These are phyloP conservation scores for Starmera dryadoides DNA, from an alignment of 805 yeast species.

Conservation along the genomic window DNA sequence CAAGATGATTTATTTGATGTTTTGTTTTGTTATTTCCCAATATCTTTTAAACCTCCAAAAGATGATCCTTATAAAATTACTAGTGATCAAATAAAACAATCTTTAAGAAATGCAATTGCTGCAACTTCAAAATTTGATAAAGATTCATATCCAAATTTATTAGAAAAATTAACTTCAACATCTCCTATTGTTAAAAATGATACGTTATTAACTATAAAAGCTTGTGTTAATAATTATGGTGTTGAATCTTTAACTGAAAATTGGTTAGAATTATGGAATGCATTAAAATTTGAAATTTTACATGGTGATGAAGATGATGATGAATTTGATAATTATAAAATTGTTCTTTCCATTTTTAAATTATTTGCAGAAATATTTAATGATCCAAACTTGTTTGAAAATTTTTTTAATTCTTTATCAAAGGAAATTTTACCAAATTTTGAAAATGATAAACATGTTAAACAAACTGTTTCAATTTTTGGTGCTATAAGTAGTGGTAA, in stretches of 20 bases:
- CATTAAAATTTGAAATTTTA: constrained; percentile 81
- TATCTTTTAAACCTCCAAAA: constrained; percentile 86
- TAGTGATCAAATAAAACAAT: constrained; percentile 57
- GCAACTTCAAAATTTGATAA: constrained; percentile 56
- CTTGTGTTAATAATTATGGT: constrained; percentile 49
- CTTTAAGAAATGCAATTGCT: constrained; percentile 56
- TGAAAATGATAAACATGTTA: constrained; percentile 43
- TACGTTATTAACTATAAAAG: constrained; percentile 53
- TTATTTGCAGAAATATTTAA: constrained; percentile 32
- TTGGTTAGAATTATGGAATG: constrained; percentile 81
- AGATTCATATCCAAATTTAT: constrained; percentile 68
- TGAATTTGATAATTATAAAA: constrained; percentile 31
- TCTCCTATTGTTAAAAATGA: constrained; percentile 70
- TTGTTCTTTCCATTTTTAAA: constrained; percentile 37
- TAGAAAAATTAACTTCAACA: constrained; percentile 75
- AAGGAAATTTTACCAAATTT: constrained; percentile 52
- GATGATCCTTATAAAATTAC: constrained; percentile 85
- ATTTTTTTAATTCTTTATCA: constrained; percentile 30
- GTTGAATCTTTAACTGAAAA: constrained; percentile 40
- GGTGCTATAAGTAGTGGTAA: constrained; percentile 48
- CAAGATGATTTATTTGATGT: constrained; percentile 76
- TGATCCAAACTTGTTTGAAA: constrained; percentile 25
- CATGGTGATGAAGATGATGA: constrained; percentile 50
- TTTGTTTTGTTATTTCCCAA: constrained; percentile 93
- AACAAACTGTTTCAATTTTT: constrained; percentile 57